Base-by-base conservation (phyloP, 208 protist species). In the Pavlovales sp. region DNA sequence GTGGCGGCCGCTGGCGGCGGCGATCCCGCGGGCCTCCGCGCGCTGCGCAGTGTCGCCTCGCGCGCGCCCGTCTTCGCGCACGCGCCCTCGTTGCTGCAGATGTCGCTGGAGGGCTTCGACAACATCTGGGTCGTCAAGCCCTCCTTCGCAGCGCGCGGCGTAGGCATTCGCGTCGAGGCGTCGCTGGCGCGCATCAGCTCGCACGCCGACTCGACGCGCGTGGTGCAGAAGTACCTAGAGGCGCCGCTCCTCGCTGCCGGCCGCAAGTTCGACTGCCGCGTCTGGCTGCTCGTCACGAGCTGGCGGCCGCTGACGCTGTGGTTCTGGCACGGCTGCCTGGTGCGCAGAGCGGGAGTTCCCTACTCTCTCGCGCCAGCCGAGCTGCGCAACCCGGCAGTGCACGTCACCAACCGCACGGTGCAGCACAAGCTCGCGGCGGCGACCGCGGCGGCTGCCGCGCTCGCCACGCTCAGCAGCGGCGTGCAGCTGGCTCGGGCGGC, bases 201-300 rank as follows among this genome's bases (percentile, higher is more conserved):
- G 57, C 14, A 8, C 5, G 57, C 57, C 5, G 57, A 71, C 26
- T 71, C 57, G 57, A 8, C 5, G 14, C 57, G 57, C 57, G 71
- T 87, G 39, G 83, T 87, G 4, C 83, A 87, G 32, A 87, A 87
- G 75, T 90, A 86, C 88, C 1, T 79, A 1, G 88, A 90, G 75
- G 46, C 46, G 44, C 88, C 88, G 20, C 40, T 86, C 32, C 75
- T 90, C 36, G 42, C 84, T 32, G 37, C 22, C 18, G 83, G 83
- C 44, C 75, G 57, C 75, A 90, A 90, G 88, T 90, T 90, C 36
- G 88, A 90, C 75, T 42, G 75, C 46, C 88, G 88, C 30, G 80
- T 71, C 80, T 90, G 88, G 88, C 34, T 86, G 34, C 44, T 90
- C 47, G 88, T 90, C 8, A 71, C 79, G 34, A n/a, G 44, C 37